phyloP scores from a whole-genome alignment of 164 flowering plant genomes.

The Tetracentron sinense region DNA sequence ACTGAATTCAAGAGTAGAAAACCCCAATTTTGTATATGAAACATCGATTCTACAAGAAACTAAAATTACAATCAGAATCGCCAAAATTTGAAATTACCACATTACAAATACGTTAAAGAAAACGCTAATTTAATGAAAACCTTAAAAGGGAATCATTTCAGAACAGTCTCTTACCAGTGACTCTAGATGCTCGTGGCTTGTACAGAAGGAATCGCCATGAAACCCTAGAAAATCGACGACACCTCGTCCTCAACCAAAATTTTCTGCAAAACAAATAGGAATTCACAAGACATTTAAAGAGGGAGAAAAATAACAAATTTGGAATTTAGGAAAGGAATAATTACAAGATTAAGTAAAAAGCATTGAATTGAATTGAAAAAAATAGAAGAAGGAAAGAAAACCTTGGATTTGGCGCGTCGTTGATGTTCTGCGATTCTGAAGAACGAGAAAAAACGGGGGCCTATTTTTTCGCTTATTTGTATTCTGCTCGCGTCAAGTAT shows the following conservation, averaged over 20 bases:
- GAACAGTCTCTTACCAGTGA: slow-evolving; percentile 51
- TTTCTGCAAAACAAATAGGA: neutral
- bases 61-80: neutral
- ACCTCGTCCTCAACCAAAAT: slow-evolving; percentile 9
- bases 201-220: slow-evolving; percentile 47
- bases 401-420: neutral
- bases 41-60: neutral
- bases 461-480: no score
- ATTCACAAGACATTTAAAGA: neutral
- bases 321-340: neutral
- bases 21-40: neutral
- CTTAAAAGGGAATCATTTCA: neutral
- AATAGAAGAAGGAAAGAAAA: neutral
- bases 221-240: slow-evolving; percentile 6
- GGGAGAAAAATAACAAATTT: neutral
- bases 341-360: neutral
- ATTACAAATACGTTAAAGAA: neutral
- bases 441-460: neutral
- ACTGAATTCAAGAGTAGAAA: neutral
- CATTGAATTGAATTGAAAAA: neutral
- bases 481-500: no score
- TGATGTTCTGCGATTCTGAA: neutral
- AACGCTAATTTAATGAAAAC: neutral
- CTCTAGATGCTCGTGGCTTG: slow-evolving; percentile 42
- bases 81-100: neutral